Conservation (phyloP, 2,329 filamentous ascomycete genomes). For the Xylariaceae sp. region DNA sequence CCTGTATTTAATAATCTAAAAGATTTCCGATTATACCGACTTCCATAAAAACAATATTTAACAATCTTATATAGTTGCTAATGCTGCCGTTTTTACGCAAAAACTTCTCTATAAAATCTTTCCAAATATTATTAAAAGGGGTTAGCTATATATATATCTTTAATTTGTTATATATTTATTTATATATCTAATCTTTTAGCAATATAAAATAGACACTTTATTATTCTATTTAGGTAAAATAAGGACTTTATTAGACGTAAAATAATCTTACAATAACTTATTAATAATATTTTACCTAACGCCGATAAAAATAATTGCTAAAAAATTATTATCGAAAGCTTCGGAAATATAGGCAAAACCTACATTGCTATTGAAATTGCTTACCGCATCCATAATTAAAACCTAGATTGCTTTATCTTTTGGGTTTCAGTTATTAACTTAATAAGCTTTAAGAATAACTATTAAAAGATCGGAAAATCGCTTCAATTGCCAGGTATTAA, state of each 20-base stretch:
- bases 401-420: background rate
- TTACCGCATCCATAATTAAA: background rate
- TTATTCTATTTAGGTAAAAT: background rate
- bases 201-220: background rate
- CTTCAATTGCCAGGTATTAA: background rate
- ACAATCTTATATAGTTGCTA: background rate
- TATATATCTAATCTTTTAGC: background rate
- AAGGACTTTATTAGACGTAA: background rate
- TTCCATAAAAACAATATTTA: conserved; percentile 2
- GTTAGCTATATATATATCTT: background rate
- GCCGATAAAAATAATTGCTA: background rate
- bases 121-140: background rate
- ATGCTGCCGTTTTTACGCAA: conserved; percentile 1
- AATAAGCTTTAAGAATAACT: background rate
- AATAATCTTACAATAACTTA: background rate
- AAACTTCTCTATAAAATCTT: conserved; percentile 4
- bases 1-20: background rate
- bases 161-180: background rate
- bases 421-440: background rate
- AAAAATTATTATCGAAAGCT: background rate
- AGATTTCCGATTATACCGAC: conserved; percentile 2
- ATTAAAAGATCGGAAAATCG: background rate
- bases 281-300: background rate
- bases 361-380: background rate
- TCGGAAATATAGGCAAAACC: background rate